A percentile compares a stretch with the other conserved stretches of the same genome.
Evolutionary conservation across 2,329 filamentous ascomycete species (phyloP).

Genomic region (Apiospora marii): DNA sequence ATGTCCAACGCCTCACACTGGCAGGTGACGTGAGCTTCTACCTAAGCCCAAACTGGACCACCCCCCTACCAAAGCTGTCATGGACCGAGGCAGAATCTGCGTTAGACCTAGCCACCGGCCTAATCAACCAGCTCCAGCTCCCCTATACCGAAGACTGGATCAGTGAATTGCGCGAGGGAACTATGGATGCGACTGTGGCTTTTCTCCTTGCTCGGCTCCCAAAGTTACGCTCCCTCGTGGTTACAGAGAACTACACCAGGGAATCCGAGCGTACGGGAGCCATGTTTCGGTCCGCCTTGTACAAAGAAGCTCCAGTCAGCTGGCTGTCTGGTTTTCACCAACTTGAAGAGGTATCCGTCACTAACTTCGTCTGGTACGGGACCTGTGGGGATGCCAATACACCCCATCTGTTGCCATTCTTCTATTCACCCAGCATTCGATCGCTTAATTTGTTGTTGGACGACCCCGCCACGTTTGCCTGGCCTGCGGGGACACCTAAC

Average conservation of each 20-base stretch:
- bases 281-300: background rate
- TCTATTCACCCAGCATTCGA: background rate
- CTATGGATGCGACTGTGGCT: background rate
- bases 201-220: background rate
- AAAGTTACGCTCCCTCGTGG: background rate
- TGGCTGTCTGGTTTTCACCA: background rate
- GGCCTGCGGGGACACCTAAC: conserved; percentile 13
- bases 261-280: background rate
- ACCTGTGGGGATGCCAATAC: background rate
- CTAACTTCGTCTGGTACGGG: background rate
- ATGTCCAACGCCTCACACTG: background rate
- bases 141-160: background rate
- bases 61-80: background rate
- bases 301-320: background rate
- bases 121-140: background rate
- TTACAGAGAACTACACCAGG: background rate
- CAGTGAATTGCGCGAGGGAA: background rate
- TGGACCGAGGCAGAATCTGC: background rate
- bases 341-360: background rate
- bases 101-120: background rate
- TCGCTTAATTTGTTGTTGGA: background rate
- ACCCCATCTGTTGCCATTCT: background rate
- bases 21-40: background rate
- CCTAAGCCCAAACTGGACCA: fast-evolving
- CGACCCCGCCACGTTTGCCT: background rate